Conservation (phyloP, 2,329 filamentous ascomycete genomes). For the Septoria linicola region DNA sequence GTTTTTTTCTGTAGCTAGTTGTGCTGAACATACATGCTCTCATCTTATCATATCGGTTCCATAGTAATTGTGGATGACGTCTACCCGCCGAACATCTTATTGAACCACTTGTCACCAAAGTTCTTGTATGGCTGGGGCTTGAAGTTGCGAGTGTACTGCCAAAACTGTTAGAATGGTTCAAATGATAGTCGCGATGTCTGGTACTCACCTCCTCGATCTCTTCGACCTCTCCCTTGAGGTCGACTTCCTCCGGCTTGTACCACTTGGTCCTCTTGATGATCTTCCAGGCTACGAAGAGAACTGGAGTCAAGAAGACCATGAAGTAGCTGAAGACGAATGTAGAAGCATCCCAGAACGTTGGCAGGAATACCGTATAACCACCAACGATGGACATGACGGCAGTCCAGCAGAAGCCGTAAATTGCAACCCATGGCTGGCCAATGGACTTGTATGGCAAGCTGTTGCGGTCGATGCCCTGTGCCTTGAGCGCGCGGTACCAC, state of each 20-base stretch:
- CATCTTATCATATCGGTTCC: no score
- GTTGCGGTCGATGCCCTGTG: constrained; percentile 65
- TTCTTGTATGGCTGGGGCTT: constrained; percentile 34
- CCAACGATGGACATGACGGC: constrained; percentile 72
- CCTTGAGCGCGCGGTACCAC: constrained; percentile 66
- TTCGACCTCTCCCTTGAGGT: constrained; percentile 61
- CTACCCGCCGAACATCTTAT: constrained; percentile 45
- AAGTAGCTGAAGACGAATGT: constrained; percentile 72
- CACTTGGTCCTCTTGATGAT: constrained; percentile 62
- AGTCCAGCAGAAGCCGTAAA: constrained; percentile 61
- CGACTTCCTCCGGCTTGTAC: constrained; percentile 57
- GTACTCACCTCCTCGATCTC: constrained; percentile 58
- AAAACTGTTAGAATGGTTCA: not conserved
- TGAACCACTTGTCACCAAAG: constrained; percentile 43
- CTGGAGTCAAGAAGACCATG: constrained; percentile 69
- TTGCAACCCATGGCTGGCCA: constrained; percentile 70
- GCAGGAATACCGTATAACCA: constrained; percentile 73
- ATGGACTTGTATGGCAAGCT: constrained; percentile 65
- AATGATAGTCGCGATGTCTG: constrained; percentile 17
- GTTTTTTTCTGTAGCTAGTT: no score
- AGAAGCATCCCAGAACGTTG: constrained; percentile 61
- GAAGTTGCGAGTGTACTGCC: constrained; percentile 27
- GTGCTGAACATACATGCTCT: no score
- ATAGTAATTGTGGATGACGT: not conserved
- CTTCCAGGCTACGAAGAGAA: constrained; percentile 71